A percentile compares a stretch with the other conserved stretches of the same genome.
phyloP scores from a whole-genome alignment of 495 filamentous ascomycete species.

The Penicillium verhagenii region DNA sequence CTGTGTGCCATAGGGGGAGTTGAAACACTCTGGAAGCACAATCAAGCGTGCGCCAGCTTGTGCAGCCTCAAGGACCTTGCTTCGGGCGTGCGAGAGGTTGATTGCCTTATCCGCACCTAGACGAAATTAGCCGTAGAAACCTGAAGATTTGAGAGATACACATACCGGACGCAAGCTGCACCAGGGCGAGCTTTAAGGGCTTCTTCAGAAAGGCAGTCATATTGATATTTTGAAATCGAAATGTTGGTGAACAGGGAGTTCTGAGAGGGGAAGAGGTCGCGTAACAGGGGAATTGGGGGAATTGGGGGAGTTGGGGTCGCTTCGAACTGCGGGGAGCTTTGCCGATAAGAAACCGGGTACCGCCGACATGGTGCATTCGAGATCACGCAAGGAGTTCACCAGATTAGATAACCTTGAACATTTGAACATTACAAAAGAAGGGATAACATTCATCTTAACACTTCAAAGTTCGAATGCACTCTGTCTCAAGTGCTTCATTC shows the following conservation, averaged over 20 bases:
- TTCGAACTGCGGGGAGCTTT: neutral
- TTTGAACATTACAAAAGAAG: too few relatives aligned
- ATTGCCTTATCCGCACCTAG: slow-evolving; percentile 74
- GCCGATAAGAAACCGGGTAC: neutral
- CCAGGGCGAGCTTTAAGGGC: slow-evolving; percentile 75
- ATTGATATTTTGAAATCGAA: too few relatives aligned
- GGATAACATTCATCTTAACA: too few relatives aligned
- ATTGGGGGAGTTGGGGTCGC: too few relatives aligned
- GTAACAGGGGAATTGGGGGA: neutral
- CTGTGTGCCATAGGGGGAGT: slow-evolving; percentile 90
- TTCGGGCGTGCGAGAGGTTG: slow-evolving; percentile 79
- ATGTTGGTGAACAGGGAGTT: neutral
- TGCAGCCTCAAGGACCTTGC: slow-evolving; percentile 81
- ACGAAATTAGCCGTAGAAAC: neutral
- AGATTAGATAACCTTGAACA: neutral
- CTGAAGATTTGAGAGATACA: neutral
- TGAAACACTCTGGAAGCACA: slow-evolving; percentile 84
- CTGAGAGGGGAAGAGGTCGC: neutral
- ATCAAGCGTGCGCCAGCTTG: slow-evolving; percentile 64
- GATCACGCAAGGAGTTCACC: neutral
- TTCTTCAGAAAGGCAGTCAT: slow-evolving; percentile 64
- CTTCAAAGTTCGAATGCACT: too few relatives aligned
- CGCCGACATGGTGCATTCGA: neutral
- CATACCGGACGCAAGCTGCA: slow-evolving; percentile 73
- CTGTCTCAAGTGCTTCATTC: too few relatives aligned